Percentiles rank a stretch among this genome's conserved stretches.
phyloP scores from a whole-genome alignment of 2,329 filamentous ascomycete genomes.

The Spiromastix sp. region DNA sequence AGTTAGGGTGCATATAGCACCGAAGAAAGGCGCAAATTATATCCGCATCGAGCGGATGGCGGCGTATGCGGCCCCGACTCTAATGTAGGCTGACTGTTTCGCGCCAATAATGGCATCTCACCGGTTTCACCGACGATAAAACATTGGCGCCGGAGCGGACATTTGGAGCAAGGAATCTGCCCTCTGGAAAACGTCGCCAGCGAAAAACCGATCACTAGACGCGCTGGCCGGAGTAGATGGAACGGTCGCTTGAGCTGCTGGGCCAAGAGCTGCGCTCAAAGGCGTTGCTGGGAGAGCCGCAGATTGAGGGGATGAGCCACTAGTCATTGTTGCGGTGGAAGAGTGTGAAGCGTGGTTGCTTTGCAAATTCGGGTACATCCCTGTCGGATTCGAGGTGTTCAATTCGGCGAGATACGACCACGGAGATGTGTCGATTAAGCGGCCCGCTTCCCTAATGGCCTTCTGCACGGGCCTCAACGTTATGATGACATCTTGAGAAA shows the following conservation, averaged over 20 bases:
- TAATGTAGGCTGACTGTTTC: too few species aligned
- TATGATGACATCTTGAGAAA: slow-evolving; percentile 57
- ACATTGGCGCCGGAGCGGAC: slow-evolving; percentile 31
- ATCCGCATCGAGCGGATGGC: too few species aligned
- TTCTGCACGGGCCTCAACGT: slow-evolving; percentile 73
- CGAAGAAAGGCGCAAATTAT: too few species aligned
- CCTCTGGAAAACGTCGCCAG: slow-evolving; percentile 39
- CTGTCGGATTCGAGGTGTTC: slow-evolving; percentile 22
- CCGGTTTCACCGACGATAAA: slow-evolving; percentile 26
- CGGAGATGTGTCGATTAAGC: slow-evolving; percentile 57
- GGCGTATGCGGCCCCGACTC: too few species aligned
- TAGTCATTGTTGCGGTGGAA: slow-evolving; percentile 15
- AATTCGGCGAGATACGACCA: slow-evolving; percentile 47
- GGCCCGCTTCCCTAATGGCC: slow-evolving; percentile 68
- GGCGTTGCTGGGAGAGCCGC: slow-evolving; percentile 70
- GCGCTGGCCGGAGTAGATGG: slow-evolving; percentile 48
- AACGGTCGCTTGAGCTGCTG: slow-evolving; percentile 81
- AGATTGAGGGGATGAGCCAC: slow-evolving; percentile 35
- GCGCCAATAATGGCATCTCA: background rate
- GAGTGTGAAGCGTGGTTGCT: slow-evolving; percentile 17
- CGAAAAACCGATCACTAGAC: slow-evolving; percentile 39
- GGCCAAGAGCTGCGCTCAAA: slow-evolving; percentile 77
- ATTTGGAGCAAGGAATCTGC: slow-evolving; percentile 38
- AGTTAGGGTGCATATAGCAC: too few species aligned
- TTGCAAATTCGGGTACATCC: slow-evolving; percentile 18